These are phyloP conservation scores for Mycena polygramma DNA, from an alignment of 768 basidiomycete species.

Conservation along the genomic window DNA sequence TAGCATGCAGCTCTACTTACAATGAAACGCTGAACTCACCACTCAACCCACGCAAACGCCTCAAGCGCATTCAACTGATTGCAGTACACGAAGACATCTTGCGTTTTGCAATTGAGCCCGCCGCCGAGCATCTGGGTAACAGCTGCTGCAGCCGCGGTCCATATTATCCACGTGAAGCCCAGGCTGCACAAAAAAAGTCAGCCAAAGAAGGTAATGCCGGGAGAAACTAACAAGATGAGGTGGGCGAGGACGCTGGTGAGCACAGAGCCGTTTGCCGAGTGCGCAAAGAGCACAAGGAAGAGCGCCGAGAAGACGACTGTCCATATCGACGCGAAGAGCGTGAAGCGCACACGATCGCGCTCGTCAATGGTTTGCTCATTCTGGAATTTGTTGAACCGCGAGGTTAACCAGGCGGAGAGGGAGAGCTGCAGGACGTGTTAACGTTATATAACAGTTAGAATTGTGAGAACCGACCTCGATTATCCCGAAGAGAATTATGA, in stretches of 20 bases:
- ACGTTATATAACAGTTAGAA: background rate
- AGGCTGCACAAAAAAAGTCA: slow-evolving; percentile 61
- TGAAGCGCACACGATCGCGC: slow-evolving; percentile 74
- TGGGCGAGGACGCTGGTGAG: slow-evolving; percentile 76
- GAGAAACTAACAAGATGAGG: slow-evolving; percentile 67
- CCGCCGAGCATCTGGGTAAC: slow-evolving; percentile 78
- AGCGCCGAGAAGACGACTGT: slow-evolving; percentile 68
- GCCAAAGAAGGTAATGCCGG: slow-evolving; percentile 5
- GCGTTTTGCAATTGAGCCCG: slow-evolving; percentile 73
- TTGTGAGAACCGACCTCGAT: slow-evolving; percentile 64
- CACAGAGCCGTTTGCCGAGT: slow-evolving; percentile 60
- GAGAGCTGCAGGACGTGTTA: slow-evolving; percentile 60
- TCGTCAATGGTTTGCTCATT: slow-evolving; percentile 63
- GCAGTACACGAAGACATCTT: slow-evolving; percentile 70
- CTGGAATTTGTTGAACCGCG: slow-evolving; percentile 69
- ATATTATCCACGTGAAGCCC: slow-evolving; percentile 80
- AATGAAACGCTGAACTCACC: slow-evolving; percentile 62
- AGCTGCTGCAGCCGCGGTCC: slow-evolving; percentile 80
- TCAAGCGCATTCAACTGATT: slow-evolving; percentile 82
- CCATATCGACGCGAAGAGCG: slow-evolving; percentile 81
- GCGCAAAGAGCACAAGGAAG: slow-evolving; percentile 68
- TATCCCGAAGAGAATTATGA: slow-evolving; percentile 72
- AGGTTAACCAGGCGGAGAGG: slow-evolving; percentile 79
- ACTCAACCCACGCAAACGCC: slow-evolving; percentile 82
- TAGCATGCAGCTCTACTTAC: no score